These are phyloP conservation scores for Psidium guajava DNA, from an alignment of 345 rosid species.

Conservation along the genomic window DNA sequence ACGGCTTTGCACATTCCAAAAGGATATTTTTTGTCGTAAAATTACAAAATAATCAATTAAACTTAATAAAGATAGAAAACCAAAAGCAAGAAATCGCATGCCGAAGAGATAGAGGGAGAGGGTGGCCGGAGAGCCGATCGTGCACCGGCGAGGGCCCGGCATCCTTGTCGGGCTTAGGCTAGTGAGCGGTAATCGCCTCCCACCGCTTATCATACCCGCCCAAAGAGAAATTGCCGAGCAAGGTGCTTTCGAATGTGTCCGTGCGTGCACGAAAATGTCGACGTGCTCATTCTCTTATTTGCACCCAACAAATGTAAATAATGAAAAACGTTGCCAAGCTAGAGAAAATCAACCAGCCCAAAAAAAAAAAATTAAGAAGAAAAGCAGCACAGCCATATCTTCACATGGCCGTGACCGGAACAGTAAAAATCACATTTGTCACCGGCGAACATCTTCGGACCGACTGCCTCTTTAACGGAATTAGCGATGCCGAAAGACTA, in stretches of 20 bases:
- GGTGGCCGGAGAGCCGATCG: too few relatives aligned
- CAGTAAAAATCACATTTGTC: fast-evolving
- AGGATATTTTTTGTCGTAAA: too few relatives aligned
- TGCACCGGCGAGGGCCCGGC: background rate
- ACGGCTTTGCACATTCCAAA: too few relatives aligned
- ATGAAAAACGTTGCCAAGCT: background rate
- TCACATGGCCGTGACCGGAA: background rate
- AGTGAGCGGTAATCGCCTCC: background rate
- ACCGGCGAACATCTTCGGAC: too few relatives aligned
- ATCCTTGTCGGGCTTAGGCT: background rate
- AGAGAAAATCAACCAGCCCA: background rate
- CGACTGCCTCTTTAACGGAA: fast-evolving
- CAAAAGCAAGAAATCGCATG: too few relatives aligned
- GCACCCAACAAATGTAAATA: background rate
- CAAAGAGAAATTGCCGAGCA: background rate
- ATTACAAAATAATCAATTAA: too few relatives aligned
- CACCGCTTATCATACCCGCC: fast-evolving
- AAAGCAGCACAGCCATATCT: background rate
- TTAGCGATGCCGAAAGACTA: fast-evolving
- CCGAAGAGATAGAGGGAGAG: too few relatives aligned
- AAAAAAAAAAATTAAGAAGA: background rate
- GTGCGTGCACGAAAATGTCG: background rate
- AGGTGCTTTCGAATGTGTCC: background rate
- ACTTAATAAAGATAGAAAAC: too few relatives aligned
- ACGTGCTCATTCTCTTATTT: background rate